A percentile compares a stretch with the other conserved stretches of the same genome.
Conservation (phyloP, 768 basidiomycete species). For the Tubosaeta brunneosetosa region DNA sequence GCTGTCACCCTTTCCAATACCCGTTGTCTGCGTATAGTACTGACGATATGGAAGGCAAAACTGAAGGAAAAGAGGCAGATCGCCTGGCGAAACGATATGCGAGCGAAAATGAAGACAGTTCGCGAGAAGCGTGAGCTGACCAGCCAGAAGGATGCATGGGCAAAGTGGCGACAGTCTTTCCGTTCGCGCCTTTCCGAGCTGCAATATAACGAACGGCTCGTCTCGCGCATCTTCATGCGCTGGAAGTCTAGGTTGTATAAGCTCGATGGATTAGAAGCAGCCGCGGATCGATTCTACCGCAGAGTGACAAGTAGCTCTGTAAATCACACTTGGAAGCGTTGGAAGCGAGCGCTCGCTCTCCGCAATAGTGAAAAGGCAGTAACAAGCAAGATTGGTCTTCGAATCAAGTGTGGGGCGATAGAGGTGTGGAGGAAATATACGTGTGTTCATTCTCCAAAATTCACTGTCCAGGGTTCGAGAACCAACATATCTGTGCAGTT, state of each 20-base stretch:
- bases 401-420: constrained; percentile 47
- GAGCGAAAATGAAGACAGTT: constrained; percentile 59
- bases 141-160: constrained; percentile 56
- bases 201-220: constrained; percentile 43
- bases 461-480: not conserved
- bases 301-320: constrained; percentile 35
- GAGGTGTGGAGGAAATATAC: constrained; percentile 52
- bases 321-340: constrained; percentile 49
- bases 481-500: constrained; percentile 32
- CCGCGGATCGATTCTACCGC: constrained; percentile 47
- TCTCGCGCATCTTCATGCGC: constrained; percentile 39
- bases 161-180: constrained; percentile 59
- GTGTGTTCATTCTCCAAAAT: constrained; percentile 36
- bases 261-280: constrained; percentile 41
- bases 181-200: constrained; percentile 48
- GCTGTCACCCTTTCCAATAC: constrained; percentile 42
- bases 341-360: constrained; percentile 47
- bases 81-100: constrained; percentile 68
- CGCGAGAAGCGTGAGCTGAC: constrained; percentile 52
- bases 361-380: constrained; percentile 43
- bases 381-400: constrained; percentile 39
- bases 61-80: constrained; percentile 52
- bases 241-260: constrained; percentile 50
- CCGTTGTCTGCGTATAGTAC: constrained; percentile 38
- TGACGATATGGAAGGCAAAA: constrained; percentile 52